phyloP scores from a whole-genome alignment of 768 basidiomycete species.

The Infundibulicybe gibba region DNA sequence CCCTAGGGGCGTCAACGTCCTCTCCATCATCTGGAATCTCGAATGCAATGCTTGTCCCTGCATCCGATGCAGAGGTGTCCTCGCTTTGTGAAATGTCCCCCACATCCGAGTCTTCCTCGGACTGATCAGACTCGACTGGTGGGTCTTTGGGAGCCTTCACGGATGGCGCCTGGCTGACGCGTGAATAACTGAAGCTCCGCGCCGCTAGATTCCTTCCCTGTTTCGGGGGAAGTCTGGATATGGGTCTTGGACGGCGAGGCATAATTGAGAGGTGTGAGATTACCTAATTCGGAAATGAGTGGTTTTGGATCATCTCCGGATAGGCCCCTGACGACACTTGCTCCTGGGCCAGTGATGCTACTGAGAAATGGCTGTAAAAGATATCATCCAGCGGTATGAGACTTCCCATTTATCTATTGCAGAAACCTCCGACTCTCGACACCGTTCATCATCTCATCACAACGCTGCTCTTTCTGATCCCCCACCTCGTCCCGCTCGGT shows the following conservation, averaged over 20 bases:
- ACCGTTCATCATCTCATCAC: too few relatives aligned
- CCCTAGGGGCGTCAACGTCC: conserved; percentile 52
- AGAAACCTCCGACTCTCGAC: too few relatives aligned
- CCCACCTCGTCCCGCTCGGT: too few relatives aligned
- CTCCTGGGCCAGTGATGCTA: too few relatives aligned
- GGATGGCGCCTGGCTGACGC: neutral
- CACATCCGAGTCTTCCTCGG: conserved; percentile 5
- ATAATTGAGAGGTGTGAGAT: conserved; percentile 16
- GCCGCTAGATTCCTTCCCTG: neutral
- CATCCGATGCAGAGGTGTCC: conserved; percentile 12
- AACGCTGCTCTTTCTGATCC: too few relatives aligned
- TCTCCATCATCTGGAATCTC: conserved; percentile 21
- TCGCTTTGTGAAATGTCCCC: conserved; percentile 6
- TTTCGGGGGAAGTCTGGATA: conserved; percentile 16
- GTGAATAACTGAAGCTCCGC: too few relatives aligned
- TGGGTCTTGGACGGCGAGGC: conserved; percentile 35
- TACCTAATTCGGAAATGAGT: too few relatives aligned
- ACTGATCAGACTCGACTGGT: conserved; percentile 12
- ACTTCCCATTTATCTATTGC: too few relatives aligned
- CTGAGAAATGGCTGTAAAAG: too few relatives aligned
- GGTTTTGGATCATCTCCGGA: too few relatives aligned
- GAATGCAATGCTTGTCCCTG: conserved; percentile 14
- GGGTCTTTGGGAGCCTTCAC: conserved; percentile 1
- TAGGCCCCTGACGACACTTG: too few relatives aligned
- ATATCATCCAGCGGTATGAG: too few relatives aligned